These are phyloP conservation scores for Neurospora tetrasperma DNA, from an alignment of 495 filamentous ascomycete genomes.

Conservation along the genomic window DNA sequence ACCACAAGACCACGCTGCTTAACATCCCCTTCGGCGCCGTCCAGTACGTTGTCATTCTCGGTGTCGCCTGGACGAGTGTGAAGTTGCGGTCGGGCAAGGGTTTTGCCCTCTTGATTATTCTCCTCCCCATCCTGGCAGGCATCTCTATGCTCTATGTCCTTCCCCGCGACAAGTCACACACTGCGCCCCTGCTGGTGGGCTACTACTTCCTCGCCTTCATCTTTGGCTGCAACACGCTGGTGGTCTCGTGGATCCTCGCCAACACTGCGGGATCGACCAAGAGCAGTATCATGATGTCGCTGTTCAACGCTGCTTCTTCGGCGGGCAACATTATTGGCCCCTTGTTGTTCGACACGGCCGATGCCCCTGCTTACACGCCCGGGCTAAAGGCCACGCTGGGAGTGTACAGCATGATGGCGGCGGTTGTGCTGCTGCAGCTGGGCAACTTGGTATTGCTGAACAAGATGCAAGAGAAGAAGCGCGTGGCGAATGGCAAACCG, in stretches of 20 bases:
- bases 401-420: conserved; percentile 45
- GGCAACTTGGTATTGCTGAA: conserved; percentile 44
- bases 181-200: conserved; percentile 39
- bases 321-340: conserved; percentile 61
- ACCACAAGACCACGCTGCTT: conserved; percentile 49
- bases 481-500: conserved; percentile 48
- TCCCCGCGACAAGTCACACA: conserved; percentile 28
- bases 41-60: conserved; percentile 44
- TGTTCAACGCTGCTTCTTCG: conserved; percentile 51
- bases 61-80: conserved; percentile 43
- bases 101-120: conserved; percentile 37
- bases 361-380: conserved; percentile 49
- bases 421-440: conserved; percentile 40
- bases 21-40: conserved; percentile 55
- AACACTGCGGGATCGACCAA: conserved; percentile 70
- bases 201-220: conserved; percentile 56
- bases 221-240: conserved; percentile 42
- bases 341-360: conserved; percentile 49
- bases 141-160: conserved; percentile 46
- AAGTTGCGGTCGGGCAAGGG: conserved; percentile 38
- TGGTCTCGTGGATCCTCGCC: conserved; percentile 38
- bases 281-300: conserved; percentile 46
- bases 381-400: conserved; percentile 45
- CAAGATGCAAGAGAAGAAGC: conserved; percentile 37
- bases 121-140: conserved; percentile 47